These are phyloP conservation scores for Xylariaceae sp. DNA, from an alignment of 2,329 filamentous ascomycete genomes.

Conservation along the genomic window DNA sequence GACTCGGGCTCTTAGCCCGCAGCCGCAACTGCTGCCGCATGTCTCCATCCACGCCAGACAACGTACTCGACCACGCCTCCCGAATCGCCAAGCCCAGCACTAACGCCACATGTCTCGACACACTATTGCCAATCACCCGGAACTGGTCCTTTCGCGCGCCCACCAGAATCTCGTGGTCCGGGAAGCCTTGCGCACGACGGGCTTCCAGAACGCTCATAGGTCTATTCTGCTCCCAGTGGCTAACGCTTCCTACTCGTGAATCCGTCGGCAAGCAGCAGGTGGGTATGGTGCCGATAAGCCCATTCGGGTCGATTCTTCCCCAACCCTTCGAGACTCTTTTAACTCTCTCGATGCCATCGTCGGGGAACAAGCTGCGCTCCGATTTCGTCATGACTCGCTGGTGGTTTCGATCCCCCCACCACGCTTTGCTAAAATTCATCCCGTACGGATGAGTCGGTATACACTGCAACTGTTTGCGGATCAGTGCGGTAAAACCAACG, in stretches of 20 bases:
- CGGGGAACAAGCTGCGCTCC: constrained; percentile 21
- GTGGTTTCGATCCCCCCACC: constrained; percentile 28
- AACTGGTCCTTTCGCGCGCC: constrained; percentile 52
- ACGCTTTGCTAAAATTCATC: constrained; percentile 47
- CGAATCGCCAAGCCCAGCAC: constrained; percentile 59
- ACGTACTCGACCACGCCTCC: constrained; percentile 46
- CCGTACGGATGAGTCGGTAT: constrained; percentile 57
- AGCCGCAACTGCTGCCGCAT: background rate
- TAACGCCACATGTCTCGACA: constrained; percentile 62
- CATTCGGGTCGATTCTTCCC: constrained; percentile 45
- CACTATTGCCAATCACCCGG: constrained; percentile 69
- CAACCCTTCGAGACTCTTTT: constrained; percentile 40
- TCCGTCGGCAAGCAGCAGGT: constrained; percentile 50
- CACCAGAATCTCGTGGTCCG: constrained; percentile 64
- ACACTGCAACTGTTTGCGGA: constrained; percentile 43
- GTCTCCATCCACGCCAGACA: constrained; percentile 22
- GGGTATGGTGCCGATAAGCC: constrained; percentile 57
- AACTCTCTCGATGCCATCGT: constrained; percentile 5
- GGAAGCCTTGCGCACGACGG: constrained; percentile 63
- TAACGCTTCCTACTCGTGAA: constrained; percentile 44
- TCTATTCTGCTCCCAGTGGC: constrained; percentile 64
- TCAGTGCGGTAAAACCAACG: constrained; percentile 34
- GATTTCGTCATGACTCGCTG: constrained; percentile 6
- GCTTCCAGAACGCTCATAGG: constrained; percentile 60
- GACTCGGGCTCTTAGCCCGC: background rate